phyloP scores from a whole-genome alignment of 148 eudicot genomes.

The Pouteria glomerata region DNA sequence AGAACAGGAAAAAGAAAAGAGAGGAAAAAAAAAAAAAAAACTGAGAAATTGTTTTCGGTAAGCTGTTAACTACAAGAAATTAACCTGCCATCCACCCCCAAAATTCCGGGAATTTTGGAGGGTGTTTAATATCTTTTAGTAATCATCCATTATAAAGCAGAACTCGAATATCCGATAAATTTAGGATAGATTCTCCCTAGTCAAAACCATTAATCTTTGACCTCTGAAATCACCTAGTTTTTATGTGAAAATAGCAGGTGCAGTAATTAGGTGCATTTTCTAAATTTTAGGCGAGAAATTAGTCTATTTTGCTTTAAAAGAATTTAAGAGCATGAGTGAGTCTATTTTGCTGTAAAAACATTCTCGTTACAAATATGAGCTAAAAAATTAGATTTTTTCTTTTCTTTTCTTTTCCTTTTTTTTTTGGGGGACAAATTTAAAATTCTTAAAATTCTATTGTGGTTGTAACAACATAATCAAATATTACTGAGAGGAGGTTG shows the following conservation, averaged over 20 bases:
- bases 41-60: no score
- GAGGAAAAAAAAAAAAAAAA: no score
- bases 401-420: no score
- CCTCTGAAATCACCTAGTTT: neutral
- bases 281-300: neutral
- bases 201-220: neutral
- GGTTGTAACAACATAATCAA: neutral
- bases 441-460: neutral
- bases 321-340: no score
- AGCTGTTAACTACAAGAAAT: no score
- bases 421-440: neutral
- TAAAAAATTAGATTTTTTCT: no score
- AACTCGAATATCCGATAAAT: neutral
- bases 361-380: neutral
- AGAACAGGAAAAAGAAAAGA: no score
- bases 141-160: neutral
- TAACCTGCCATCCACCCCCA: neutral
- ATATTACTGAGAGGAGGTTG: neutral
- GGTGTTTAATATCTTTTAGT: neutral
- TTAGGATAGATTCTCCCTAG: neutral
- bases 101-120: neutral
- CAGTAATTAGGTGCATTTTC: neutral
- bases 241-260: neutral
- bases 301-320: no score
- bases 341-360: neutral